These are phyloP conservation scores for Phlyctochytrium arcticum DNA, from an alignment of 192 early-diverging fungal species.

Conservation along the genomic window DNA sequence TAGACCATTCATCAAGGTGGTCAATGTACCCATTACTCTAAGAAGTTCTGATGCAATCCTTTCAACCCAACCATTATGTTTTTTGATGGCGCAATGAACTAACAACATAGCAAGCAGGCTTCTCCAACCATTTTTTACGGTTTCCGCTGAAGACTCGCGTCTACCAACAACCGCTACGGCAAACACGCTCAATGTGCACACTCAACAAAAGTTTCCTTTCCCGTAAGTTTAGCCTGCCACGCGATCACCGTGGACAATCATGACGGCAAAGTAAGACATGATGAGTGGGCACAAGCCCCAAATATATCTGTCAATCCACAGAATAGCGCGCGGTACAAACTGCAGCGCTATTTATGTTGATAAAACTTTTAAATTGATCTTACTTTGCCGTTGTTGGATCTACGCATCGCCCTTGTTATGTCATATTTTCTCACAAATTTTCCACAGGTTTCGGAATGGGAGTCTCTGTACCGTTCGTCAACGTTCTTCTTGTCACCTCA, in stretches of 20 bases:
- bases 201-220: background rate
- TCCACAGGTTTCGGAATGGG: too few relatives aligned
- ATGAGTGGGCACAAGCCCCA: background rate
- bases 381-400: background rate
- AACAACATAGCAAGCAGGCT: background rate
- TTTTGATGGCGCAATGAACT: too few relatives aligned
- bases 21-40: slow-evolving; percentile 1
- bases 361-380: background rate
- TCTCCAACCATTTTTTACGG: background rate
- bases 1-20: background rate
- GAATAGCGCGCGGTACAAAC: background rate
- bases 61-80: too few relatives aligned
- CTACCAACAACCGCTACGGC: too few relatives aligned
- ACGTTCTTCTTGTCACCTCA: too few relatives aligned
- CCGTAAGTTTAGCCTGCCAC: background rate
- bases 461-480: too few relatives aligned
- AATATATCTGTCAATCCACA: background rate
- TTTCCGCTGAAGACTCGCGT: too few relatives aligned
- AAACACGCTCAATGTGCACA: background rate
- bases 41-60: slow-evolving; percentile 6
- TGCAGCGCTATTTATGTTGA: background rate
- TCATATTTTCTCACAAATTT: too few relatives aligned
- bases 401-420: too few relatives aligned
- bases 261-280: background rate
- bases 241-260: background rate